Base-by-base conservation (phyloP, 1,139 yeast genomes). In the Diutina rugosa region DNA sequence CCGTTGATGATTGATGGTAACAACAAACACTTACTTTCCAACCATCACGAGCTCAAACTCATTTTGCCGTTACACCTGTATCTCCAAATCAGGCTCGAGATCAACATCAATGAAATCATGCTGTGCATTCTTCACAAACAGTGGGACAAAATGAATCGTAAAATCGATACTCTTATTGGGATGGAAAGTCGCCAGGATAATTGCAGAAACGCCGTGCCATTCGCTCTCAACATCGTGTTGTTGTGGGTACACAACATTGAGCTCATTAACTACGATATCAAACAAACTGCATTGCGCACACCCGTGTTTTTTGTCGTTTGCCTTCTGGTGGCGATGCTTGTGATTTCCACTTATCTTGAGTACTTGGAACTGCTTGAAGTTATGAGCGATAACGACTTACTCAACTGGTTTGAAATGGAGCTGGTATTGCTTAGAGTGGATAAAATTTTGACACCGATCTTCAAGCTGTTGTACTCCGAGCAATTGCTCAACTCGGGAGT, bases 241-340 rank as follows among this genome's bases (percentile, higher is more conserved):
- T 71, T 85, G 55, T 86, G 93, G 93, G 79, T 81, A 55, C 85
- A 83, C 60, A 82, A 84, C 55, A 83, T 85, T 35, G 78, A 84
- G 14, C 79, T 81, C 55, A 78, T 78, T 32, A 79, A 80, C 57
- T 49, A 49, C 21, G 85, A 84, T 65, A 81, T 85, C 2, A 82
- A 80, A 59, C 79, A 80, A 63, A 81, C 86, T 0, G 79, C 87
- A 0, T 77, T 84, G 56, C 74, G 89, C 61, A 85, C 91, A 0
- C 93, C 93, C 2, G 86, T 85, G 18, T 84, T 85, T 65, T 84
- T 86, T 63, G 78, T 85, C 51, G 82, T 88, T 0, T 83, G 88
- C 64, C 75, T 85, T 32, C 84, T 84, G 64, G 78, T 85, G 1
- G 74, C 90, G 2, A 70, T 82, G 4, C 67, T 85, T 57, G 70